Percentiles rank a stretch among this genome's conserved stretches.
Conservation (phyloP, 192 early-diverging fungal species). For the Coemansia guatemalensis region DNA sequence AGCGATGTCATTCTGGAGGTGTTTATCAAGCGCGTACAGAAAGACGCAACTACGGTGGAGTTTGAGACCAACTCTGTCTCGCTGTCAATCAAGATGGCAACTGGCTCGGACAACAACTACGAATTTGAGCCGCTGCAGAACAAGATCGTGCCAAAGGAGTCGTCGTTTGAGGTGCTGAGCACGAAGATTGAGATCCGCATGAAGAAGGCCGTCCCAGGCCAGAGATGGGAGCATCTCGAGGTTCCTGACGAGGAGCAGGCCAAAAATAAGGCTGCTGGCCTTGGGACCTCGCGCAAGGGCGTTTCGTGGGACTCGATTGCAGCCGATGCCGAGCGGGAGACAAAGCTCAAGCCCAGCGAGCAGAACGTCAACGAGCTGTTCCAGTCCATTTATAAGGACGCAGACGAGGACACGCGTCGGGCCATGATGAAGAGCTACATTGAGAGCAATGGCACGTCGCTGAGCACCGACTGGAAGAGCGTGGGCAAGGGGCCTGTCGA, state of each 20-base stretch:
- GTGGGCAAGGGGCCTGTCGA: slow-evolving; percentile 83
- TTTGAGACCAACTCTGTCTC: slow-evolving; percentile 67
- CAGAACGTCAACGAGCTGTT: slow-evolving; percentile 89
- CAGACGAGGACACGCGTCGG: slow-evolving; percentile 78
- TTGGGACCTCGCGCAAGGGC: slow-evolving; percentile 56
- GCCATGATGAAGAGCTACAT: slow-evolving; percentile 99
- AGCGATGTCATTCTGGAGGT: slow-evolving; percentile 80
- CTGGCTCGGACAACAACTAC: slow-evolving; percentile 83
- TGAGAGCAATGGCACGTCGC: slow-evolving; percentile 91
- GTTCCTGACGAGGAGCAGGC: slow-evolving; percentile 50
- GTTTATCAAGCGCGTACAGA: slow-evolving; percentile 86
- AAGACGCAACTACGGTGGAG: slow-evolving; percentile 68
- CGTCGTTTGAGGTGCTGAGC: slow-evolving; percentile 73
- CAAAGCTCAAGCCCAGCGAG: slow-evolving; percentile 85
- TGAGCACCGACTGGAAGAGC: slow-evolving; percentile 95
- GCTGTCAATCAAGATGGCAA: slow-evolving; percentile 79
- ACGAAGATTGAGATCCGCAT: slow-evolving; percentile 95
- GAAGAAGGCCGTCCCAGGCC: slow-evolving; percentile 74
- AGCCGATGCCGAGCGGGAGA: slow-evolving; percentile 71
- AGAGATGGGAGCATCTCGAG: slow-evolving; percentile 81
- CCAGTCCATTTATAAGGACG: slow-evolving; percentile 89
- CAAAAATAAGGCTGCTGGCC: slow-evolving; percentile 44
- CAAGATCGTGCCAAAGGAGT: slow-evolving; percentile 68
- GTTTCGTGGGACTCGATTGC: slow-evolving; percentile 87
- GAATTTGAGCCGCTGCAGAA: slow-evolving; percentile 90